Evolutionary conservation across 768 basidiomycete genomes (phyloP).

Genomic region (Kwoniella sp.): DNA sequence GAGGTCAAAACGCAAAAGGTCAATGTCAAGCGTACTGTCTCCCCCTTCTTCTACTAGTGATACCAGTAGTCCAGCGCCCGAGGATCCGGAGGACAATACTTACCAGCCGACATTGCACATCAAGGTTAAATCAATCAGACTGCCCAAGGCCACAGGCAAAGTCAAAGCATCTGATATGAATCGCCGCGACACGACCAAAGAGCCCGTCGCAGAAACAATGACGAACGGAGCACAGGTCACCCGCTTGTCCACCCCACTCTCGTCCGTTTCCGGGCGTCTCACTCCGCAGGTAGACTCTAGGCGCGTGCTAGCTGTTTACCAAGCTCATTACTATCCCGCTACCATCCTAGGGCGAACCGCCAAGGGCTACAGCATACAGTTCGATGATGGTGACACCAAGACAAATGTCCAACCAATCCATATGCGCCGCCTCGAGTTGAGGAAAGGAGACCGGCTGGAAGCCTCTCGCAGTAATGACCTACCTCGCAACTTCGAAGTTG

Average conservation of each 20-base stretch:
- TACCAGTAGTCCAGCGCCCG: constrained; percentile 9
- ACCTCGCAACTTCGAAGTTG: constrained; percentile 5
- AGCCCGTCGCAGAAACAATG: too few species aligned
- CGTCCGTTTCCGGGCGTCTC: background rate
- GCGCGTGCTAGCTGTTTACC: background rate
- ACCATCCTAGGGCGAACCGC: constrained; percentile 3
- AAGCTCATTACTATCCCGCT: background rate
- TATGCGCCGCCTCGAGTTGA: constrained; percentile 13
- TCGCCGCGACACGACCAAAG: too few species aligned
- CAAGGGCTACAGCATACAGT: constrained; percentile 14
- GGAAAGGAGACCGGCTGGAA: constrained; percentile 17
- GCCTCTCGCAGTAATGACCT: background rate
- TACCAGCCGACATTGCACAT: constrained; percentile 6
- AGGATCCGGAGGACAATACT: constrained; percentile 21
- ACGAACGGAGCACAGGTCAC: background rate
- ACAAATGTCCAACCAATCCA: constrained; percentile 5
- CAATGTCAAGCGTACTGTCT: background rate
- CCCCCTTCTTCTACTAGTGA: background rate
- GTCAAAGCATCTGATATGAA: background rate
- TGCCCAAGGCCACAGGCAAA: background rate
- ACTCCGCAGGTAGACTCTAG: background rate
- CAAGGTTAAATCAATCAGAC: background rate
- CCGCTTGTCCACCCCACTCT: constrained; percentile 1
- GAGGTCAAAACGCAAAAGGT: constrained; percentile 2
- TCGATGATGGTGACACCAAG: constrained; percentile 15